These are phyloP conservation scores for Carex arenaria DNA, from an alignment of 202 grass and related monocot species.

Conservation along the genomic window DNA sequence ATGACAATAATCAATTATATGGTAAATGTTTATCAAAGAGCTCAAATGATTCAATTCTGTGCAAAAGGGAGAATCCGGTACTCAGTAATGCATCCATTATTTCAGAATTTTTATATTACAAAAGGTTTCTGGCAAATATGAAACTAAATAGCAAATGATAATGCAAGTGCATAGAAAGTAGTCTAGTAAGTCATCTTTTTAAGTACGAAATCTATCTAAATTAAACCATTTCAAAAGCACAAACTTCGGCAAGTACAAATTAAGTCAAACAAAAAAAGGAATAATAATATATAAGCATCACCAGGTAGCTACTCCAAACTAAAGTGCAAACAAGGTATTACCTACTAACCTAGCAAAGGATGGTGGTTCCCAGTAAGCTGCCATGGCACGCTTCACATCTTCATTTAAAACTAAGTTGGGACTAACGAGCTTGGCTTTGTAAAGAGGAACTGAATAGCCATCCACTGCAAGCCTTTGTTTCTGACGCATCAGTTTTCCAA, in stretches of 20 bases:
- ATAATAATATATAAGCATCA: background rate
- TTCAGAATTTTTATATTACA: background rate
- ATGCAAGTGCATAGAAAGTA: background rate
- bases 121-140: background rate
- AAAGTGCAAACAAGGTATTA: slow-evolving; percentile 57
- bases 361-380: slow-evolving; percentile 75
- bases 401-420: slow-evolving; percentile 46
- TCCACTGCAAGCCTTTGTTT: slow-evolving; percentile 83
- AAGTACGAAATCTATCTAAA: slow-evolving; percentile 8
- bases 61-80: background rate
- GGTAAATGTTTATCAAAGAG: background rate
- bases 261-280: background rate
- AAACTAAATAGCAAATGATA: background rate
- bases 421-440: slow-evolving; percentile 43
- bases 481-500: slow-evolving; percentile 63
- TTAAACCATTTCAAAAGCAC: slow-evolving; percentile 9
- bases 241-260: background rate
- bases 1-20: background rate
- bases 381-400: slow-evolving; percentile 56
- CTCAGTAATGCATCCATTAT: background rate
- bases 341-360: slow-evolving; percentile 99
- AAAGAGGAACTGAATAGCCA: slow-evolving; percentile 60
- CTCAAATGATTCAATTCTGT: background rate
- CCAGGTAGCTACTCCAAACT: slow-evolving; percentile 39
- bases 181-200: background rate